phyloP scores from a whole-genome alignment of 2,329 filamentous ascomycete genomes.

The Fusarium poae region DNA sequence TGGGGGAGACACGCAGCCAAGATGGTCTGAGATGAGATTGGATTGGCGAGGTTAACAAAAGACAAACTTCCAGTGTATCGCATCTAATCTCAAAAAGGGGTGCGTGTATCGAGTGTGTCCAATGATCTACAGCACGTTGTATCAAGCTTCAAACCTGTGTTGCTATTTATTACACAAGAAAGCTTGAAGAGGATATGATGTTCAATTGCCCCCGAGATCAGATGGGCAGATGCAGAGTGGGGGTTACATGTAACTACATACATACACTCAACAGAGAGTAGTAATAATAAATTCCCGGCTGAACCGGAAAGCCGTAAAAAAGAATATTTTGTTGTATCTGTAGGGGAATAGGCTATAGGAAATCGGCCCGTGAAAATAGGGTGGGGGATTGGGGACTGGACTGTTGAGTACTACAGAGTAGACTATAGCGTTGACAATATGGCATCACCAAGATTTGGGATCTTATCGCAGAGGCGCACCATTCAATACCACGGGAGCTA shows the following conservation, averaged over 20 bases:
- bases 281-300: conserved; percentile 33
- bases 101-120: conserved; percentile 5
- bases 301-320: conserved; percentile 32
- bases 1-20: conserved; percentile 11
- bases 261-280: conserved; percentile 23
- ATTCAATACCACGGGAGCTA: conserved; percentile 36
- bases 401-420: conserved; percentile 12
- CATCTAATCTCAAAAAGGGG: conserved; percentile 7
- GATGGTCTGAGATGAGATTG: conserved; percentile 47
- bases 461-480: conserved; percentile 41
- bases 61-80: conserved; percentile 10
- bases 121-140: conserved; percentile 5
- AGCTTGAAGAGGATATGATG: conserved; percentile 22
- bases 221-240: conserved; percentile 26
- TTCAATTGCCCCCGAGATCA: conserved; percentile 4
- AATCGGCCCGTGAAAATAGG: conserved; percentile 45
- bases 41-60: conserved; percentile 37
- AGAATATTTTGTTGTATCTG: too few relatives aligned
- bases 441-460: conserved; percentile 41
- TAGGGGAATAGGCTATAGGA: conserved; percentile 25
- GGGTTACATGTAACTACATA: too few relatives aligned
- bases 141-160: conserved; percentile 4
- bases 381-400: conserved; percentile 20
- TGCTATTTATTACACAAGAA: conserved; percentile 32
- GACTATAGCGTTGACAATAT: conserved; percentile 42